Evolutionary conservation across 148 eudicot species (phyloP).

Genomic region (Cornus controversa): DNA sequence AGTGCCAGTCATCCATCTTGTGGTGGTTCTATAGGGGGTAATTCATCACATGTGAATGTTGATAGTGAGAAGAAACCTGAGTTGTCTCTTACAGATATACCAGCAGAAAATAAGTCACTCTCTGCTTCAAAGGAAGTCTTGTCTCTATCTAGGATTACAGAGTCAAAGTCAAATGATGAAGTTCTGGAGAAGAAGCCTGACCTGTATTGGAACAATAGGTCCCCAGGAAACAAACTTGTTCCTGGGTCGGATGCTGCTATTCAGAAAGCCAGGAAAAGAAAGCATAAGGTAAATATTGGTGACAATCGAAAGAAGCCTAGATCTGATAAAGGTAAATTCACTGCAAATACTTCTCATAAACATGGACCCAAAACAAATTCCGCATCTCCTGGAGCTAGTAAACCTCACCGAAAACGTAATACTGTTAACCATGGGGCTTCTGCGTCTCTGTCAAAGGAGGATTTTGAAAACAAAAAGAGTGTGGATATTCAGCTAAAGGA

Average conservation of each 20-base stretch:
- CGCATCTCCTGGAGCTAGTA: conserved; percentile 28
- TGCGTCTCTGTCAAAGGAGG: conserved; percentile 34
- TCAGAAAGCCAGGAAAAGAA: conserved; percentile 48
- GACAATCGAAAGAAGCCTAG: conserved; percentile 43
- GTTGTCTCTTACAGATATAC: conserved; percentile 17
- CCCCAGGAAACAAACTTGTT: conserved; percentile 25
- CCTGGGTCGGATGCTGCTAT: conserved; percentile 26
- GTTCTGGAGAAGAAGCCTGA: conserved; percentile 33
- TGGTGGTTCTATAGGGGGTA: conserved; percentile 43
- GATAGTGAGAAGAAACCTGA: conserved; percentile 31
- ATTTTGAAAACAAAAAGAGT: conserved; percentile 27
- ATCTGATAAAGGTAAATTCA: conserved; percentile 35
- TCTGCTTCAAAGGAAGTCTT: conserved; percentile 17
- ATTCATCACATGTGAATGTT: conserved; percentile 31
- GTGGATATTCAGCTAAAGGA: conserved; percentile 28
- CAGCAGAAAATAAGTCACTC: conserved; percentile 25
- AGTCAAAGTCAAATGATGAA: conserved; percentile 38
- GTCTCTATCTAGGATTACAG: conserved; percentile 28
- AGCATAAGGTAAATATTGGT: conserved; percentile 32
- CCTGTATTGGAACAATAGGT: conserved; percentile 20
- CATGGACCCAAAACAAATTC: conserved; percentile 28
- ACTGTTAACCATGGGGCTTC: conserved; percentile 36
- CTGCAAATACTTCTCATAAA: conserved; percentile 25
- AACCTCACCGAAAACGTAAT: conserved; percentile 44
- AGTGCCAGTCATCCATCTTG: conserved; percentile 27